These are phyloP conservation scores for Pseudocercospora eumusae DNA, from an alignment of 2,329 filamentous ascomycete species.

Conservation along the genomic window DNA sequence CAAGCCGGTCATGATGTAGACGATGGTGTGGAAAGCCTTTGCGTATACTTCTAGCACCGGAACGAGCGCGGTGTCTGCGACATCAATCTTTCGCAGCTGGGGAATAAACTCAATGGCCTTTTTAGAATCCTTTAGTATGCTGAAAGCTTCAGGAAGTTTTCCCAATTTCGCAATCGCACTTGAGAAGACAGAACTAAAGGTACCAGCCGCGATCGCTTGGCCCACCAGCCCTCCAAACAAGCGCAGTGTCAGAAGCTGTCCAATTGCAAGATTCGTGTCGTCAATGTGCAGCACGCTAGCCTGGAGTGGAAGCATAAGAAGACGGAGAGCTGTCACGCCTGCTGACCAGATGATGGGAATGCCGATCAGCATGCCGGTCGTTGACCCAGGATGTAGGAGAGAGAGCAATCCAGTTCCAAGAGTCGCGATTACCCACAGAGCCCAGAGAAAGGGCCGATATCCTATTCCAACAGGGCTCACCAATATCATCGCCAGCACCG, in stretches of 20 bases:
- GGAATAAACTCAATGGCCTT: too few species aligned
- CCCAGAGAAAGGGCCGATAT: background rate
- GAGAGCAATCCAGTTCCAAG: background rate
- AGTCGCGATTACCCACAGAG: background rate
- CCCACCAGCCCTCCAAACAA: slow-evolving; percentile 6
- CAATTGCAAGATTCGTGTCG: background rate
- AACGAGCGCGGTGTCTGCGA: too few species aligned
- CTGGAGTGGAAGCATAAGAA: slow-evolving; percentile 2
- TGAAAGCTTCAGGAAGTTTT: too few species aligned
- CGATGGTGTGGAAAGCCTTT: too few species aligned
- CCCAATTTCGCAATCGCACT: background rate
- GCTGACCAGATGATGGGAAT: background rate
- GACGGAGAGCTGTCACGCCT: background rate
- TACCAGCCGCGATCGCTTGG: background rate
- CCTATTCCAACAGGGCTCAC: background rate
- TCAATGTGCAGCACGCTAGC: background rate
- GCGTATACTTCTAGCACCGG: too few species aligned
- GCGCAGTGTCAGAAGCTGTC: background rate
- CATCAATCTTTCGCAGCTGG: too few species aligned
- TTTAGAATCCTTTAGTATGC: too few species aligned
- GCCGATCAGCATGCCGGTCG: background rate
- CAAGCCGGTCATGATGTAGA: too few species aligned
- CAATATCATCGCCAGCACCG: background rate
- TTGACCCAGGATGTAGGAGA: background rate
- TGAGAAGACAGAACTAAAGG: background rate